These are phyloP conservation scores for Diplotaxis tenuifolia DNA, from an alignment of 345 rosid species.

Conservation along the genomic window DNA sequence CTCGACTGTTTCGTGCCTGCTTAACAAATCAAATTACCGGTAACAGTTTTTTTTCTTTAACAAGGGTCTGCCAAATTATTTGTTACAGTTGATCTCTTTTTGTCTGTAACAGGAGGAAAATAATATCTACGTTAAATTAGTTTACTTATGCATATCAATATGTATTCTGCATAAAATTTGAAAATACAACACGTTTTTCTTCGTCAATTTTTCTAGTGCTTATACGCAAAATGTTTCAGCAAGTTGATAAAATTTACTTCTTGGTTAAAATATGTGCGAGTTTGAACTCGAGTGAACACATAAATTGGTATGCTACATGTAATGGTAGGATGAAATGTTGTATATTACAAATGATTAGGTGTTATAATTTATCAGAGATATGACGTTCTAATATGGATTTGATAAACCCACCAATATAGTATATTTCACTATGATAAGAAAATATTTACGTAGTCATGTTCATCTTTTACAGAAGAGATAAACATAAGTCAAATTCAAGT, in stretches of 20 bases:
- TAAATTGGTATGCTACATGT: background rate
- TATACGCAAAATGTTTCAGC: background rate
- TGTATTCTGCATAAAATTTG: background rate
- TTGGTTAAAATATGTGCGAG: background rate
- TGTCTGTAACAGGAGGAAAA: background rate
- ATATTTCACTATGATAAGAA: background rate
- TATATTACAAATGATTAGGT: background rate
- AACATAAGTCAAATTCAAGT: constrained; percentile 14
- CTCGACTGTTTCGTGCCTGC: background rate
- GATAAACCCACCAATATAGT: background rate
- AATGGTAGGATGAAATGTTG: background rate
- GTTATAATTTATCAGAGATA: background rate
- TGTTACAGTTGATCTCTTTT: background rate
- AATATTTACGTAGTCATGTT: constrained; percentile 12
- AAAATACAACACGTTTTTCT: background rate
- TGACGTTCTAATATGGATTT: background rate
- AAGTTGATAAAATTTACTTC: background rate
- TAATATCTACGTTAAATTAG: background rate
- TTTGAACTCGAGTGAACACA: background rate
- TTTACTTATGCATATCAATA: background rate
- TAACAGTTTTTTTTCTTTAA: background rate
- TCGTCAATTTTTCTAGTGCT: background rate
- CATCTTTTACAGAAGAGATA: background rate
- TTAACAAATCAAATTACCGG: background rate
- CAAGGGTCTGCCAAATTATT: too few species aligned